phyloP scores from a whole-genome alignment of 257 asterid genomes.

The Mentha longifolia region DNA sequence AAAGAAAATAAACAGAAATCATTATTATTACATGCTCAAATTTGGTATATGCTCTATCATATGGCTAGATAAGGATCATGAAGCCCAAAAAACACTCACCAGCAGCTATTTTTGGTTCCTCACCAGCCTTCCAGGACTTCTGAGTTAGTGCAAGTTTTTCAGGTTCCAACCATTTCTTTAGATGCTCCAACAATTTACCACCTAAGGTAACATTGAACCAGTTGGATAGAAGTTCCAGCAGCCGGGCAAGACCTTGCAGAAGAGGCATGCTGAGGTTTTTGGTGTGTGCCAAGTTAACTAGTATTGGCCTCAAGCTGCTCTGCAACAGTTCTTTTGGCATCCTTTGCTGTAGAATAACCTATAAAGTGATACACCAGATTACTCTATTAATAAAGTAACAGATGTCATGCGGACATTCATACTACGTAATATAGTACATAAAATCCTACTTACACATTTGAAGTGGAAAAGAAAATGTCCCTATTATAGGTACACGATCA shows the following conservation, averaged over 20 bases:
- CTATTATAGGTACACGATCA: neutral
- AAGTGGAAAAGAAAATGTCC: slow-evolving; percentile 5
- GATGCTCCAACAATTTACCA: slow-evolving; percentile 98
- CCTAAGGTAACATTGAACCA: slow-evolving; percentile 99
- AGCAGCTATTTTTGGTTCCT: slow-evolving; percentile 99
- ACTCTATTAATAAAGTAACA: slow-evolving; percentile 1
- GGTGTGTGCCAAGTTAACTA: slow-evolving; percentile 96
- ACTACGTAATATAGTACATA: slow-evolving; percentile 16
- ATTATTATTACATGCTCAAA: slow-evolving; percentile 18
- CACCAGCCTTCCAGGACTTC: slow-evolving; percentile 99
- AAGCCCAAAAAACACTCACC: slow-evolving; percentile 55
- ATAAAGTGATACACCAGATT: slow-evolving; percentile 32
- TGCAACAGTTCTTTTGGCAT: slow-evolving; percentile 99
- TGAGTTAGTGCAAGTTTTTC: slow-evolving; percentile 93
- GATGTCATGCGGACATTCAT: slow-evolving; percentile 8
- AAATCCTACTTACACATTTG: slow-evolving; percentile 8
- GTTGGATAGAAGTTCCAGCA: slow-evolving; percentile 94
- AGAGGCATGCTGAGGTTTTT: slow-evolving; percentile 99
- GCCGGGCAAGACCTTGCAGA: slow-evolving; percentile 96
- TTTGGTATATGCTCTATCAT: neutral
- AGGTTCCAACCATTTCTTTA: slow-evolving; percentile 99
- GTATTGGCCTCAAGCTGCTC: slow-evolving; percentile 97
- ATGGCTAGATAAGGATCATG: slow-evolving; percentile 31
- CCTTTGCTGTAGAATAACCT: slow-evolving; percentile 95
- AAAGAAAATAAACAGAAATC: slow-evolving; percentile 15